Evolutionary conservation across 352 stramenopile genomes (phyloP), one percentile per base, ranked within the genome.

Genomic region (Phytophthora fragariae): DNA sequence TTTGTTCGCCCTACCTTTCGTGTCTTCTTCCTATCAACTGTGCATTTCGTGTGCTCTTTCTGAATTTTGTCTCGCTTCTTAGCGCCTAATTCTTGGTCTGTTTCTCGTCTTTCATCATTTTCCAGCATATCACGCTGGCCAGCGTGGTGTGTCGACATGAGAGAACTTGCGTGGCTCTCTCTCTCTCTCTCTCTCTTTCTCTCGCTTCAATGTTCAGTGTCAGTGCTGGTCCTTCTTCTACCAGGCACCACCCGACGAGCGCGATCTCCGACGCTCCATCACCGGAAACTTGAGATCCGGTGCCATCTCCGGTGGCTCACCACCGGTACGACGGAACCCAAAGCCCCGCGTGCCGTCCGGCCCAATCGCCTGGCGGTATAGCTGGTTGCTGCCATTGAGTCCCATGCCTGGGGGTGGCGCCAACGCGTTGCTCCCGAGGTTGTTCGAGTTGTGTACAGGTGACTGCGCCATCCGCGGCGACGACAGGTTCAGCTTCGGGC

Each of bases 311-410:
- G 84, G 81, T 14, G 62, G 68, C 29, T 77, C 77, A 12, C 71
- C 77, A 64, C 86, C 81, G 53, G 76, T 86, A 76, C 86, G 88
- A 69, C 88, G 86, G 55, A 87, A 86, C 60, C 82, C 85, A 85
- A 95, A 95, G 70, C 88, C 88, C 52, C 88, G 88, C 68, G 86
- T 95, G 24, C 88, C 88, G 68, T 95, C 88, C 19, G 88, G 88
- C 35, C 88, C 88, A 58, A 91, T 85, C 17, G 88, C 88, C 68
- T 95, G 88, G 62, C 85, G 86, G 69, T 94, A 95, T 68, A 90
- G 65, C 62, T 80, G 81, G 65, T 77, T 83, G 62, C 78, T 93
- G 53, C 80, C 77, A 56, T 82, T 82, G 6, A 81, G 70, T 64
- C 75, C 71, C 41, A 88, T 79, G 19, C 82, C 79, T 49, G 82